Base-by-base conservation (phyloP, 148 eudicot species). In the Rhododendron ovatum region DNA sequence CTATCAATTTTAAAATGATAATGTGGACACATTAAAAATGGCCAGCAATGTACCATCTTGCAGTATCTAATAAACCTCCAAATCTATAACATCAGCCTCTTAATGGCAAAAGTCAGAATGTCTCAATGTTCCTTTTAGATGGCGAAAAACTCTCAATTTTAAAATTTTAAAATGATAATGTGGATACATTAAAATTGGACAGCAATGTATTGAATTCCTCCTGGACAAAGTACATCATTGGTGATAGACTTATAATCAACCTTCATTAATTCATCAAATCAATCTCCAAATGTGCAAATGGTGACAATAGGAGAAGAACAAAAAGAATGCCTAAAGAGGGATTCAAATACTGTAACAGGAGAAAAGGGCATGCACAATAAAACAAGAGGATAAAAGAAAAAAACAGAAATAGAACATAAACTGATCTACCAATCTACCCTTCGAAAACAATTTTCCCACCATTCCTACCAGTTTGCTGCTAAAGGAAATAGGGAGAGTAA, bases 371-470 rank as follows among this genome's bases (percentile, higher is more conserved):
- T 33, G 22, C 43, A 33, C 22, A 51, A 84, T 20, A 30, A 50
- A 14, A 74, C 28, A 71, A 74, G 39, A 33, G 35, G 78, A 5
- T 30, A 73, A 65, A 33, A 5, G 20, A 50, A 43, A 33, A 75
- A 76, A 37, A 17, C 41, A 35, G 26, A 12, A 20, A 78, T 45
- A n/a, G 15, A 80, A 15, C 28, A 47, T 26, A 48, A 80, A 50
- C n/a, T 33, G 55, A 28, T 48, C 50, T 80, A 81, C 22, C 59
- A 48, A 79, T 14, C 82, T 79, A n/a, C 83, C 67, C 59, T 81
- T 7, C 65, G 7, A 55, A 51, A 33, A 24, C 24, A 80, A 80
- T n/a, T 79, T 47, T 12, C 48, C 14, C 13, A 15, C 45, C 43
- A 7, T 55, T 55, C 14, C 48, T 20, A 59, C 8, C 22, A 57